Evolutionary conservation across 768 basidiomycete genomes (phyloP), one percentile per base, ranked within the genome.

Genomic region (Mycena rosella): DNA sequence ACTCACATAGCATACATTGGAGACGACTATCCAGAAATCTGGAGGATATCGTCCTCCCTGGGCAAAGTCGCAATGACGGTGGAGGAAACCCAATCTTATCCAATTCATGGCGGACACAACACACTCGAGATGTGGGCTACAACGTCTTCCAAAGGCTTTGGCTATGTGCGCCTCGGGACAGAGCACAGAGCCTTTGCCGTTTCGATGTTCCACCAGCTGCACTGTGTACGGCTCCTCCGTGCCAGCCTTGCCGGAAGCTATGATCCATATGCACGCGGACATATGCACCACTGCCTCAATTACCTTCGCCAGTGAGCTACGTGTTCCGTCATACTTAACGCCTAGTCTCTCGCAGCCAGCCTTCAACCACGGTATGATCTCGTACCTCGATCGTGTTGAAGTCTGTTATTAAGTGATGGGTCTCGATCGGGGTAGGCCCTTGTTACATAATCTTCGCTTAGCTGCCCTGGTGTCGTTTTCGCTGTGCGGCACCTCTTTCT

Each of bases 161-260:
- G 77, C 38, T 75, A 79, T 40, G 68, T 78, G 24, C 77, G 80
- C 3, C 73, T 78, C 5, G 79, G 79, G 0, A 61, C 72, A 3
- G 71, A 77, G 42, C 42, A 75, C 30, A 76, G 79, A 32, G 68
- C 72, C 1, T 79, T 78, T 64, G 74, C 75, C 2, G 63, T 80
- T 7, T 47, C 77, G 9, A 77, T 79, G 73, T 78, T 78, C 66
- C 79, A 81, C 68, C 69, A 79, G 60, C 56, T 80, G 17, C 80
- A 80, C 58, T 81, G 81, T 63, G 59, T 80, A 2, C 76, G 76
- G 17, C 66, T 69, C 9, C 65, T 79, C 15, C 70, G 68, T 6
- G 63, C 53, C 18, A 67, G 47, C 18, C 60, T 74, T 15, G 65
- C 42, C 24, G 66, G 71, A 13, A 55, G 51, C 5, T 63, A 71